Conservation (phyloP, 2,329 filamentous ascomycete genomes). For the Cladosporium halotolerans region DNA sequence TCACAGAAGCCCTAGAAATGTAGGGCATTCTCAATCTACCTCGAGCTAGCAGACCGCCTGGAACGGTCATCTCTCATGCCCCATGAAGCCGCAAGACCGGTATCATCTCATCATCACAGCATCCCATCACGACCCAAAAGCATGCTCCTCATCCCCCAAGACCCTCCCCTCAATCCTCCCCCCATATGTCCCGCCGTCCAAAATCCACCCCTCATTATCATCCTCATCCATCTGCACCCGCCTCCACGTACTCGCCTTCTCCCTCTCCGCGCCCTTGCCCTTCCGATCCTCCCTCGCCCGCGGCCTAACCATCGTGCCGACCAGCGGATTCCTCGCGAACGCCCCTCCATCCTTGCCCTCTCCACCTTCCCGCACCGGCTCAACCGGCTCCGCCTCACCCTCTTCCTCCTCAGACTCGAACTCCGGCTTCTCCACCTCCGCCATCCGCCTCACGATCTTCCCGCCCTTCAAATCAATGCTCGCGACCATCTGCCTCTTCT, state of each 20-base stretch:
- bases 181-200: conserved; percentile 47
- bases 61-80: too few relatives aligned
- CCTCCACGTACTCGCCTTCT: conserved; percentile 40
- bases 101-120: background rate
- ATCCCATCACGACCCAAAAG: conserved; percentile 16
- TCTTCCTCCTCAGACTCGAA: conserved; percentile 26
- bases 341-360: conserved; percentile 37
- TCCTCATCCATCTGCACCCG: conserved; percentile 49
- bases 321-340: conserved; percentile 63
- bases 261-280: conserved; percentile 45
- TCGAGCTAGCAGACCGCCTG: too few relatives aligned
- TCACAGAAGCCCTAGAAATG: too few relatives aligned
- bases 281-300: conserved; percentile 45
- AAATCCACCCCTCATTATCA: conserved; percentile 49
- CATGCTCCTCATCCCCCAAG: conserved; percentile 25
- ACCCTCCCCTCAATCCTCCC: conserved; percentile 24
- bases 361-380: conserved; percentile 15
- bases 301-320: conserved; percentile 60
- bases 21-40: too few relatives aligned
- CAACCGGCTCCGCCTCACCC: conserved; percentile 26
- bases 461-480: conserved; percentile 76
- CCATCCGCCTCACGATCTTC: conserved; percentile 69
- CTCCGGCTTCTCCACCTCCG: conserved; percentile 51
- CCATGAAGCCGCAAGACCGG: too few relatives aligned
- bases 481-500: conserved; percentile 77